These are phyloP conservation scores for Ochromonas danica DNA, from an alignment of 108 stramenopile genomes.

Conservation along the genomic window DNA sequence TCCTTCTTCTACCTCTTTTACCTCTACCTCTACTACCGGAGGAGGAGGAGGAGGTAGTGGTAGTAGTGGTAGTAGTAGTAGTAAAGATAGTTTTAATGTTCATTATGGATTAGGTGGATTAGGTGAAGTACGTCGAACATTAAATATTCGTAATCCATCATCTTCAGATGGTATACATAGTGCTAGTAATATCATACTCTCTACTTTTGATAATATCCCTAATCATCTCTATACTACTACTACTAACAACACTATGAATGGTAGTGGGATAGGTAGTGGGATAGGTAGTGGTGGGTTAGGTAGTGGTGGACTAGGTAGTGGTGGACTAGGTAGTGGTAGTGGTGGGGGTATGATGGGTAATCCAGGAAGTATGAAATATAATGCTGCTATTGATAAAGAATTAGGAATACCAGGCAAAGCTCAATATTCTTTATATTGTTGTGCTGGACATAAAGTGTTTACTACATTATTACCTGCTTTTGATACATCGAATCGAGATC, in stretches of 20 bases:
- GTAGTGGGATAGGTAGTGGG: background rate
- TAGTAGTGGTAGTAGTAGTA: no score
- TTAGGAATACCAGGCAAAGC: background rate
- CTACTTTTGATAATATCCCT: background rate
- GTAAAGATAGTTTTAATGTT: no score
- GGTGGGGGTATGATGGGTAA: background rate
- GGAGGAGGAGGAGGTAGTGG: no score
- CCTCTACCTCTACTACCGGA: no score
- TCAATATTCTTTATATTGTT: constrained; percentile 6
- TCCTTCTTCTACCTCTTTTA: no score
- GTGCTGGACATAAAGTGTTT: constrained; percentile 7
- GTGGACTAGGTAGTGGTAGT: background rate
- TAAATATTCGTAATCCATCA: background rate
- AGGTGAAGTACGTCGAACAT: background rate
- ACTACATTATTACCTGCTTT: no score
- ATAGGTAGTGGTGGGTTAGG: background rate
- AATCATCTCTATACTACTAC: background rate
- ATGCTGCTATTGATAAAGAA: no score
- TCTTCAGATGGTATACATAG: background rate
- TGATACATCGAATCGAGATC: no score
- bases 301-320: background rate
- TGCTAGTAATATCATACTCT: background rate
- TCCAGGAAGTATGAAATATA: no score
- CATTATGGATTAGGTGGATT: background rate
- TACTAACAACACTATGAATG: background rate